phyloP scores from a whole-genome alignment of 2,329 filamentous ascomycete species.

The Hirsutella minnesotensis region DNA sequence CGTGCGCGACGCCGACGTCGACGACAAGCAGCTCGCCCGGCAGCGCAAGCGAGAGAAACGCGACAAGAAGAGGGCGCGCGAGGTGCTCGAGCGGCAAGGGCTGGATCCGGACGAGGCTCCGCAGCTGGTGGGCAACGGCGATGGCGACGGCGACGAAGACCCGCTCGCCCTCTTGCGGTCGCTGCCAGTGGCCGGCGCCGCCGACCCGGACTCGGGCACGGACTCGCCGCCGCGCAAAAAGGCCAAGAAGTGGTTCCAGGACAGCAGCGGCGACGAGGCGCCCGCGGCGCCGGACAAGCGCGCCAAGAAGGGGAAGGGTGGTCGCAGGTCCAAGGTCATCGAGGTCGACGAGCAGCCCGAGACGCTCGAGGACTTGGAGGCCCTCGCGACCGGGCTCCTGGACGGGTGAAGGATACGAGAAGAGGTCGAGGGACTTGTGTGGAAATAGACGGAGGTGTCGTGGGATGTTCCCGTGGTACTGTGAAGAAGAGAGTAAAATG shows the following conservation, averaged over 20 bases:
- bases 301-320: constrained; percentile 19
- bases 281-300: not conserved
- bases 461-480: too few species aligned
- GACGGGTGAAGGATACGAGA: constrained; percentile 22
- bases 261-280: constrained; percentile 42
- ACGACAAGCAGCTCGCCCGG: constrained; percentile 72
- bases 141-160: constrained; percentile 30
- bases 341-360: constrained; percentile 58
- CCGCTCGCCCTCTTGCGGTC: constrained; percentile 46
- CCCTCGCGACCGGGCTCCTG: constrained; percentile 61
- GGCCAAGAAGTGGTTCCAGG: constrained; percentile 70
- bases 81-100: constrained; percentile 30
- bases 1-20: constrained; percentile 63
- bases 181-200: constrained; percentile 35
- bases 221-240: constrained; percentile 38
- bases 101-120: constrained; percentile 15
- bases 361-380: constrained; percentile 69
- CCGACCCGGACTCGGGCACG: constrained; percentile 13
- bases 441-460: not conserved
- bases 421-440: not conserved
- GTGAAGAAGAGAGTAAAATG: too few species aligned
- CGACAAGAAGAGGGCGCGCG: constrained; percentile 58
- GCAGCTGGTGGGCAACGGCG: constrained; percentile 24
- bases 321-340: constrained; percentile 48
- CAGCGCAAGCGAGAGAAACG: constrained; percentile 68